Evolutionary conservation across 129 eudicot species (phyloP).

Genomic region (Tagetes patula): DNA sequence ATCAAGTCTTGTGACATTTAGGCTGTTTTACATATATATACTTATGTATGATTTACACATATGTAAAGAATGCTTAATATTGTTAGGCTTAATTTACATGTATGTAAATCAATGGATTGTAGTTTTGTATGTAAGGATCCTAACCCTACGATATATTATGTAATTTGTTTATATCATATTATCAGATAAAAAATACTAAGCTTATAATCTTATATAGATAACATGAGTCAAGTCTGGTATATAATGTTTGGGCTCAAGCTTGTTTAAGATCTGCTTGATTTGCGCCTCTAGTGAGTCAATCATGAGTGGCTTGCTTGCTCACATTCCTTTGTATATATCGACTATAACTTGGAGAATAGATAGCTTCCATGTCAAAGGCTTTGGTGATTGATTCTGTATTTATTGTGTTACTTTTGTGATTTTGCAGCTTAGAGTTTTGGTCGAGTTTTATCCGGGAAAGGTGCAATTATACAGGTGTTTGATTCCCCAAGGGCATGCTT

Average conservation of each 20-base stretch:
- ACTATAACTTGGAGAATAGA: not conserved
- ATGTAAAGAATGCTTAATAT: too few relatives aligned
- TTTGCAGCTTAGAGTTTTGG: slow-evolving; percentile 17
- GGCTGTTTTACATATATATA: too few relatives aligned
- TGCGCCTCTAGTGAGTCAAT: not conserved
- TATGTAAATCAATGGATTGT: too few relatives aligned
- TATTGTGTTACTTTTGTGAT: not conserved
- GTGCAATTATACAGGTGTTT: not conserved
- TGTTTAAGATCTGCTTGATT: not conserved
- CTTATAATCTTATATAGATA: too few relatives aligned
- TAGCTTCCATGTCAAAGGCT: not conserved
- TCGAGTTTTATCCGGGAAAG: not conserved
- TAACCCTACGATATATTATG: too few relatives aligned
- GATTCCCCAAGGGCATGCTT: not conserved
- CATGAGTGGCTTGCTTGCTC: not conserved
- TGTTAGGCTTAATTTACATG: too few relatives aligned
- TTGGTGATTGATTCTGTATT: not conserved
- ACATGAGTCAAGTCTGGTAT: too few relatives aligned
- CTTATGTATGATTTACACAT: too few relatives aligned
- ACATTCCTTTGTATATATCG: not conserved
- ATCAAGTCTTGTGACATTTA: too few relatives aligned
- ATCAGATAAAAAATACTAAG: too few relatives aligned
- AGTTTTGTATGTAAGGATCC: too few relatives aligned
- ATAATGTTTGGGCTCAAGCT: not conserved
- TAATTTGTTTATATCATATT: too few relatives aligned